These are phyloP conservation scores for Discostella pseudostelligera DNA, from an alignment of 108 stramenopile species.

Conservation along the genomic window DNA sequence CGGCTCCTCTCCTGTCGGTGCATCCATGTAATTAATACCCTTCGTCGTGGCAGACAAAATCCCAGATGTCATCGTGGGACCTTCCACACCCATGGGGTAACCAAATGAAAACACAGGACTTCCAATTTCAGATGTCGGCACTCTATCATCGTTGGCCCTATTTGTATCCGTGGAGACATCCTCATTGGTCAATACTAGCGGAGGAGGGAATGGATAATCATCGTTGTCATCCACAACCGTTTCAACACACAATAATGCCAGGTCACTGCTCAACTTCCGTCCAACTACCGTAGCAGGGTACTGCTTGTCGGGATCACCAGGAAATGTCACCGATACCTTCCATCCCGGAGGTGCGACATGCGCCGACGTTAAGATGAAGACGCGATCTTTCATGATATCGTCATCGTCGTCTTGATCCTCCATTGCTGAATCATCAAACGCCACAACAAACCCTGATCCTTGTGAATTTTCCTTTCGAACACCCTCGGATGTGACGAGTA, in stretches of 20 bases:
- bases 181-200: constrained; percentile 31
- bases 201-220: constrained; percentile 36
- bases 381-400: constrained; percentile 17
- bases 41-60: constrained; percentile 56
- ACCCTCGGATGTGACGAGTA: constrained; percentile 50
- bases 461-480: constrained; percentile 54
- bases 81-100: constrained; percentile 54
- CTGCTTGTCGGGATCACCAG: constrained; percentile 28
- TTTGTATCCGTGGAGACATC: constrained; percentile 28
- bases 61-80: constrained; percentile 58
- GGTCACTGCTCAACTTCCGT: constrained; percentile 49
- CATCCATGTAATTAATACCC: constrained; percentile 46
- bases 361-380: constrained; percentile 46
- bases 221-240: constrained; percentile 27
- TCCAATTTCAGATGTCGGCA: constrained; percentile 35
- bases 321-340: constrained; percentile 46
- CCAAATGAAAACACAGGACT: constrained; percentile 50
- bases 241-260: constrained; percentile 48
- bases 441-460: constrained; percentile 52
- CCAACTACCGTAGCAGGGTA: constrained; percentile 49
- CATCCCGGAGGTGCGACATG: constrained; percentile 57
- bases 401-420: constrained; percentile 10
- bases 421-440: constrained; percentile 29
- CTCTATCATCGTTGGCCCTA: neutral
- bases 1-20: constrained; percentile 28